These are phyloP conservation scores for Saccharomyces hybrid DNA, from an alignment of 1,139 yeast species.

Conservation along the genomic window DNA sequence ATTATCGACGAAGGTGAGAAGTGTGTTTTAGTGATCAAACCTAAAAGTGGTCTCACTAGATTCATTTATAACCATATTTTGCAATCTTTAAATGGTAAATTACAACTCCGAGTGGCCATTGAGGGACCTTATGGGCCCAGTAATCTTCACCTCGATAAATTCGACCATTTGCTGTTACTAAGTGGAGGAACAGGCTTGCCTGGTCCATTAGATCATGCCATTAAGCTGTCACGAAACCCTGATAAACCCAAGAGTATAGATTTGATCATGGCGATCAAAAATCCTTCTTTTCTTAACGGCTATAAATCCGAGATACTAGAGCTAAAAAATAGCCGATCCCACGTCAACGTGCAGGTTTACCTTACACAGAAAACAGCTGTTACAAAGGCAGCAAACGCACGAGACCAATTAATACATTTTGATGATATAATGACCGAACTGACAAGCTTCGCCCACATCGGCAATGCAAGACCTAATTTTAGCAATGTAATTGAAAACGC, in stretches of 20 bases:
- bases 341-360: neutral
- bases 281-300: neutral
- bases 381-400: neutral
- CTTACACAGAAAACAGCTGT: neutral
- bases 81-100: constrained; percentile 13
- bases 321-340: neutral
- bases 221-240: neutral
- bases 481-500: neutral
- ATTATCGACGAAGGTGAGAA: constrained; percentile 36
- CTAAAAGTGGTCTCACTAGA: constrained; percentile 41
- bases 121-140: constrained; percentile 59
- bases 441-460: neutral
- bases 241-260: neutral
- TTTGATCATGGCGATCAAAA: constrained; percentile 1
- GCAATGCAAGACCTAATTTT: neutral
- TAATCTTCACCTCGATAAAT: constrained; percentile 17
- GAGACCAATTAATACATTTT: neutral
- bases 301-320: neutral
- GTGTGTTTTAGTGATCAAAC: constrained; percentile 40
- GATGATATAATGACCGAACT: neutral
- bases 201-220: constrained; percentile 38
- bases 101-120: constrained; percentile 36
- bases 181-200: constrained; percentile 79
- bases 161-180: constrained; percentile 46
- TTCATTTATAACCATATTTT: constrained; percentile 28